phyloP scores from a whole-genome alignment of 495 filamentous ascomycete species.

The Pseudoneurospora amorphoporcata region DNA sequence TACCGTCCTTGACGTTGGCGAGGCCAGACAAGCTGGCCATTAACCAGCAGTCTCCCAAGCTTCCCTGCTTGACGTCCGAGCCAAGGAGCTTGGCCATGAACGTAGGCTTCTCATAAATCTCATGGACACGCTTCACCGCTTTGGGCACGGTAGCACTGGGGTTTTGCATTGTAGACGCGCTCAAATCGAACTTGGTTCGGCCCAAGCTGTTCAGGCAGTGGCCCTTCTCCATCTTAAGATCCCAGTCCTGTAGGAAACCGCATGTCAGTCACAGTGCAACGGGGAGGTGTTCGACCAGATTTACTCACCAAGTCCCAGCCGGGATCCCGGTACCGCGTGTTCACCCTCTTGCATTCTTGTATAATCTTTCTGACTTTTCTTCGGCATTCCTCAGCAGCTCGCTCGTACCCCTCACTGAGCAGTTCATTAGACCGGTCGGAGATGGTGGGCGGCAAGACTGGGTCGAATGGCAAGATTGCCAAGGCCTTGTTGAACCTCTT shows the following conservation, averaged over 20 bases:
- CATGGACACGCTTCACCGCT: conserved; percentile 63
- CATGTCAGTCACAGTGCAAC: conserved; percentile 9
- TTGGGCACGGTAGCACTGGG: conserved; percentile 40
- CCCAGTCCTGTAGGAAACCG: conserved; percentile 33
- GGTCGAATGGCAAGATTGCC: conserved; percentile 37
- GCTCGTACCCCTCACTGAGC: conserved; percentile 54
- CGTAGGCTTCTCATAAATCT: conserved; percentile 80
- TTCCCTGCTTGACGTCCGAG: conserved; percentile 70
- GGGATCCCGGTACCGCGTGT: conserved; percentile 83
- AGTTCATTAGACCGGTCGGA: conserved; percentile 39
- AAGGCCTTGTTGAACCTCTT: conserved; percentile 44
- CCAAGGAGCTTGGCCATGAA: conserved; percentile 71
- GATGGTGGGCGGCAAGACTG: conserved; percentile 33
- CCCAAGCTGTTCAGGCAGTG: conserved; percentile 38
- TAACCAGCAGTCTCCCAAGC: conserved; percentile 87
- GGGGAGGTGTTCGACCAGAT: background rate
- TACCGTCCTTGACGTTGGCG: conserved; percentile 63
- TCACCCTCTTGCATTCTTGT: conserved; percentile 72
- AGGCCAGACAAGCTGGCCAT: conserved; percentile 80
- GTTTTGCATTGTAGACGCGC: conserved; percentile 24
- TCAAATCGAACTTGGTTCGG: conserved; percentile 32
- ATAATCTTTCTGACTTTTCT: conserved; percentile 79
- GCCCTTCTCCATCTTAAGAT: conserved; percentile 39
- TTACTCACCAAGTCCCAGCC: conserved; percentile 65
- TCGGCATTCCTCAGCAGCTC: conserved; percentile 61